A percentile compares a stretch with the other conserved stretches of the same genome.
These are phyloP conservation scores for Aphanomyces invadans DNA, from an alignment of 352 stramenopile species.

Conservation along the genomic window DNA sequence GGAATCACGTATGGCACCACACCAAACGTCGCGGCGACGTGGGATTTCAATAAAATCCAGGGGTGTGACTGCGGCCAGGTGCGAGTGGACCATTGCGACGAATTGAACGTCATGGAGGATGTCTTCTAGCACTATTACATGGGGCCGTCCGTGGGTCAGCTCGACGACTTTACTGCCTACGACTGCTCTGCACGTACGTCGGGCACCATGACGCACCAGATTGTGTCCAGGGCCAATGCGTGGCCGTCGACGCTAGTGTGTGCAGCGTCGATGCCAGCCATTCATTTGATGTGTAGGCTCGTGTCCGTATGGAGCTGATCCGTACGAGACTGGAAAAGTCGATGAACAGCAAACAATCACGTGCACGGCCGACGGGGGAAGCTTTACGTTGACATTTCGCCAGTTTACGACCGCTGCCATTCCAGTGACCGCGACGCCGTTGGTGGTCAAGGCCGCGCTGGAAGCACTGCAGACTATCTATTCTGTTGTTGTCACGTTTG, in stretches of 20 bases:
- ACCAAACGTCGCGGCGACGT: conserved; percentile 50
- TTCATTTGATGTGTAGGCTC: conserved; percentile 16
- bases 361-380: conserved; percentile 43
- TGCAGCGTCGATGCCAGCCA: neutral
- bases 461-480: conserved; percentile 47
- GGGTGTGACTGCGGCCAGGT: conserved; percentile 54
- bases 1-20: conserved; percentile 55
- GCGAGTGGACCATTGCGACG: no score
- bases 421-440: conserved; percentile 34
- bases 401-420: conserved; percentile 51
- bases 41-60: conserved; percentile 82
- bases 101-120: no score
- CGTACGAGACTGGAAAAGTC: conserved; percentile 42
- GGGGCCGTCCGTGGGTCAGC: conserved; percentile 48
- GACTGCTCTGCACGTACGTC: conserved; percentile 8
- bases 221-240: no score
- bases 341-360: conserved; percentile 62
- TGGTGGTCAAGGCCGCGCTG: conserved; percentile 42
- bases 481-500: conserved; percentile 50
- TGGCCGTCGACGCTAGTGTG: no score
- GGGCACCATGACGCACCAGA: no score
- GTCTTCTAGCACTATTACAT: conserved; percentile 45
- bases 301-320: conserved; percentile 43
- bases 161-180: conserved; percentile 36
- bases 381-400: conserved; percentile 67